Base-by-base conservation (phyloP, 345 rosid species). In the Hypericum androsaemum region DNA sequence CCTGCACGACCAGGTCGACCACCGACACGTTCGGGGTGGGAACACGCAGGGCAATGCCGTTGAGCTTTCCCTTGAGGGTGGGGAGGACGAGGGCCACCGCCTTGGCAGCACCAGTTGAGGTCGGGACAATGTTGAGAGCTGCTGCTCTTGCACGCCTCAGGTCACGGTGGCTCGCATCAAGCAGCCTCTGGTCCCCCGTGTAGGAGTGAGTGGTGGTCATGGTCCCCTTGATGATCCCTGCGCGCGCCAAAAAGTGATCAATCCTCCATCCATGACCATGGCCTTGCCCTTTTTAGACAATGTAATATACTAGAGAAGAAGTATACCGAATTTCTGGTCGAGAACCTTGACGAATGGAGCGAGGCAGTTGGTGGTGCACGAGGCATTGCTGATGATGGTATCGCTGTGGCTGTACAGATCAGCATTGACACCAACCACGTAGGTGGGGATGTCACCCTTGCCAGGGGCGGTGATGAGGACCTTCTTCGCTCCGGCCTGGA, bases 271-370 rank as follows among this genome's bases (percentile, higher is more conserved):
- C 52, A 60, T 7, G 40, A n/a, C n/a, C n/a, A n/a, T 10, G 3
- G 39, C 22, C 6, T 48, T 32, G 44, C 22, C 39, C 60, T 8
- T 40, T 55, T 52, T 7, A 15, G 46, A 10, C 36, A 42, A 0
- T n/a, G 32, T 12, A 7, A 43, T n/a, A 12, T 39, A 40, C 17
- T 22, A 39, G 6, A 8, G 5, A 42, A 53, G 52, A 53, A 43
- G 36, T 13, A 54, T 77, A 89, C 97, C 98, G 40, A 87, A 87
- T 54, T 90, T 90, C 74, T 84, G 96, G 74, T 90, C 98, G 43
- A 90, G 82, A 73, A 90, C 92, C 84, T 87, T 90, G 88, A 90
- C 98, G 43, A 90, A 90, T 51, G 98, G 98, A 61, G 98, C 98
- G 15, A 90, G 95, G 68, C 98, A 90, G 66, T 90, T 90, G n/a